phyloP scores from a whole-genome alignment of 2,329 filamentous ascomycete species.

The Massarina eburnea region DNA sequence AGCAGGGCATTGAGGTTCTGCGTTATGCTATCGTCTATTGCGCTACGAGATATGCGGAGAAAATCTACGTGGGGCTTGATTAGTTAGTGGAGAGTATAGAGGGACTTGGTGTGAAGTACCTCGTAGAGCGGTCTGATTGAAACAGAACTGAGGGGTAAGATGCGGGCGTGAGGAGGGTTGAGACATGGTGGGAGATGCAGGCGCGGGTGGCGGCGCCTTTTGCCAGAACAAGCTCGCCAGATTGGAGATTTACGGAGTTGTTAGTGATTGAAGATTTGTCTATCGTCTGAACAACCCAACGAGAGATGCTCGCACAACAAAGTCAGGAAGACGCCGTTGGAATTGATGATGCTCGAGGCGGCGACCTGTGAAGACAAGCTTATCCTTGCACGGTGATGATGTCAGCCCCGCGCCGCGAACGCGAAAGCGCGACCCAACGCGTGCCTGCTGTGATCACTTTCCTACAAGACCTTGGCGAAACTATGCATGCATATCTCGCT shows the following conservation, averaged over 20 bases:
- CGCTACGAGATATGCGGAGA: conserved; percentile 77
- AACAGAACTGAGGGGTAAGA: conserved; percentile 54
- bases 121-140: conserved; percentile 54
- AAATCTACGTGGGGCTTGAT: conserved; percentile 67
- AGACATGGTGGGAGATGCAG: conserved; percentile 40
- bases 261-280: not conserved
- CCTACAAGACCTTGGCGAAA: conserved; percentile 18
- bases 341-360: not conserved
- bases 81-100: conserved; percentile 36
- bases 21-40: conserved; percentile 89
- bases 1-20: conserved; percentile 90
- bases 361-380: not conserved
- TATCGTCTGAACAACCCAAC: too few relatives aligned
- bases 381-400: conserved; percentile 25
- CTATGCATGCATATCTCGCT: conserved; percentile 35
- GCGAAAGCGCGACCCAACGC: conserved; percentile 33
- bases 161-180: conserved; percentile 42
- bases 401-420: conserved; percentile 30
- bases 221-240: conserved; percentile 39
- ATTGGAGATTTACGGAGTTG: conserved; percentile 1
- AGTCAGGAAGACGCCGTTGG: not conserved
- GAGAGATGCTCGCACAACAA: too few relatives aligned
- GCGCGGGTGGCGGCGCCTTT: conserved; percentile 16
- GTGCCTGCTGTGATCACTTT: conserved; percentile 10
- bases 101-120: conserved; percentile 33